phyloP scores from a whole-genome alignment of 2,329 filamentous ascomycete species.

The Colletotrichum incanum region DNA sequence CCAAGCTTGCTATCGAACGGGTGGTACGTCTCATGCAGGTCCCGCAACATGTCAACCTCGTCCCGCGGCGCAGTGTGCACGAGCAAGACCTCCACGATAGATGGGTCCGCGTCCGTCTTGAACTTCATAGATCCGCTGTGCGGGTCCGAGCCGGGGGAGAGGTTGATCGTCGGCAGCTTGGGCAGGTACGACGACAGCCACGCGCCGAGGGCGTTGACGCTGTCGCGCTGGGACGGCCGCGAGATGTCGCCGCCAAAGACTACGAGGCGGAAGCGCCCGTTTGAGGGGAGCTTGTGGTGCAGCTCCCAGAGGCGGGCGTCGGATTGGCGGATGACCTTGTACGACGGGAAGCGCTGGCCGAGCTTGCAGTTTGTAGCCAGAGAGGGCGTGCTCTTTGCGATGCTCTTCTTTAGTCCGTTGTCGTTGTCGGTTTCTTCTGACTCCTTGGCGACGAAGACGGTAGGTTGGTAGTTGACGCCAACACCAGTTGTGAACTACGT shows the following conservation, averaged over 20 bases:
- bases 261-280: slow-evolving; percentile 72
- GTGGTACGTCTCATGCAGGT: slow-evolving; percentile 56
- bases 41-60: slow-evolving; percentile 64
- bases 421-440: slow-evolving; percentile 53
- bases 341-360: slow-evolving; percentile 74
- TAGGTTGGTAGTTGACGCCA: slow-evolving; percentile 71
- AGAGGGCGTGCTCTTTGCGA: slow-evolving; percentile 53
- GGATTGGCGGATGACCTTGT: slow-evolving; percentile 73
- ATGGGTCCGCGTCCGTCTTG: slow-evolving; percentile 52
- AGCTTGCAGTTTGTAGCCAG: slow-evolving; percentile 61
- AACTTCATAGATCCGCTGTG: slow-evolving; percentile 35
- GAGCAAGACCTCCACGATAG: slow-evolving; percentile 67
- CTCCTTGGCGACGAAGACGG: slow-evolving; percentile 69
- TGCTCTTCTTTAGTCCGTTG: slow-evolving; percentile 59
- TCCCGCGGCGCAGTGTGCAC: slow-evolving; percentile 71
- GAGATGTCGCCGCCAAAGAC: slow-evolving; percentile 75
- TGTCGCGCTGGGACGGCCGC: slow-evolving; percentile 57
- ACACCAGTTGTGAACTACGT: slow-evolving; percentile 43
- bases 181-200: slow-evolving; percentile 50
- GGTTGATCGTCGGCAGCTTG: slow-evolving; percentile 29
- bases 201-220: slow-evolving; percentile 64
- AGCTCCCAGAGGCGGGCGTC: slow-evolving; percentile 72
- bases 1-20: slow-evolving; percentile 53
- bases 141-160: slow-evolving; percentile 32
- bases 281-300: slow-evolving; percentile 69